Base-by-base conservation (phyloP, 2,329 filamentous ascomycete species). In the Penicillium olsonii region DNA sequence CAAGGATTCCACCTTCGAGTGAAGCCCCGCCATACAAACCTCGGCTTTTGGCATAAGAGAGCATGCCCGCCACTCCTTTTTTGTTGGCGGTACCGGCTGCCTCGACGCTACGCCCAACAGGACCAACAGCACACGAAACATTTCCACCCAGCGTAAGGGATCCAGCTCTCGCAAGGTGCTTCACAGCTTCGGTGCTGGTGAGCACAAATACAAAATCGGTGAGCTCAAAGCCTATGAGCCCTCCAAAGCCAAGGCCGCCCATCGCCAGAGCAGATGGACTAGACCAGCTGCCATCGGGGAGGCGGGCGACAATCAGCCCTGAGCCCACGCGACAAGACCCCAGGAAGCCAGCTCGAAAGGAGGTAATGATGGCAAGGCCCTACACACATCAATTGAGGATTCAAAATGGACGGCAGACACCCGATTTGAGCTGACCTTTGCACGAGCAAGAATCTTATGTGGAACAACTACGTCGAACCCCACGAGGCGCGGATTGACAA, bases 1-100 rank as follows among this genome's bases (percentile, higher is more conserved):
- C 87, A 56, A 99, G 85, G 29, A 88, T 88, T 43, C 87, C 91
- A 11, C 92, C 92, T 70, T 99, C 94, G 53, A 97, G 75, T 55
- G 88, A 94, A 31, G 96, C 89, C 61, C 94, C 94, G 2, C 92
- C 94, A 63, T 96, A 99, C 20, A 97, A 74, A 9, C 94, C 94
- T 75, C 96, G 96, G 8, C 92, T 97, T 76, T 96, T 96, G 69
- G 87, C 92, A 78, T 97, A 99, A 62, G 88, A 88, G 77, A 96
- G 97, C 45, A 97, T 87, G 42, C 88, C 91, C 0, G 91, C 87
- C 2, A 96, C 85, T 53, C 90, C 85, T 75, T 84, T 91, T 56
- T 92, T 76, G 56, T 89, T 95, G 5, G 92, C 91, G 10, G 91
- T 91, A 52, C 91, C 92, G 26, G 91, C 91, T 11, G 92, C 90